Evolutionary conservation across 257 asterid species (phyloP), one percentile per base, ranked within the genome.

Genomic region (Solanum megistacrolobum): DNA sequence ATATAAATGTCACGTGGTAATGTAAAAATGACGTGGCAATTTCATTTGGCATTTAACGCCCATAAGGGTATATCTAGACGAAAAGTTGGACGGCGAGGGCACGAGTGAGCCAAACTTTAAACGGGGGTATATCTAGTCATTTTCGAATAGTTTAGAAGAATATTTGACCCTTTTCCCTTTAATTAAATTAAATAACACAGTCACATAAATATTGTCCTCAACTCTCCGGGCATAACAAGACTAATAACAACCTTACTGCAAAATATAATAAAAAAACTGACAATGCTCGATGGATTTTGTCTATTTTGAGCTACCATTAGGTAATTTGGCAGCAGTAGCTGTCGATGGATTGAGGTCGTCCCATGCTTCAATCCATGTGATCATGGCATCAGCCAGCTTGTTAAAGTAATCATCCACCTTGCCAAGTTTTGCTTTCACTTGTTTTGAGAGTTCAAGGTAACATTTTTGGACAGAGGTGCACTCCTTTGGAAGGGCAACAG

Each of bases 351-450:
- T 93, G 82, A 93, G 93, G 71, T 92, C 93, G 12, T 93, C 94
- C 95, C 95, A 93, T 32, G 95, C 95, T 88, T 93, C 93, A 72
- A 92, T 93, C 95, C 95, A 93, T 18, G 95, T 93, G 36, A 89
- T 83, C 95, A 93, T 93, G 38, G 95, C 95, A 87, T 93, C 95
- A 2, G 94, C 93, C 8, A 93, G 92, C 91, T 93, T 93, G 76
- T 85, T 89, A 81, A 93, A 93, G 87, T 93, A 93, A 4, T 92
- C 93, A 36, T 93, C 96, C 9, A 93, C 92, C 75, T 92, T 93
- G 2, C 94, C 94, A 5, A 93, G 93, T 86, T 93, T 92, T 13
- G 91, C 96, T 86, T 92, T 91, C 23, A 93, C 96, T 81, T 92
- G 95, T 86, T 92, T 92, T 38, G 96, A 78, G n/a, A 93, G 95